Base-by-base conservation (phyloP, 371 early-diverging fungal species). In the Lichtheimia ornata region DNA sequence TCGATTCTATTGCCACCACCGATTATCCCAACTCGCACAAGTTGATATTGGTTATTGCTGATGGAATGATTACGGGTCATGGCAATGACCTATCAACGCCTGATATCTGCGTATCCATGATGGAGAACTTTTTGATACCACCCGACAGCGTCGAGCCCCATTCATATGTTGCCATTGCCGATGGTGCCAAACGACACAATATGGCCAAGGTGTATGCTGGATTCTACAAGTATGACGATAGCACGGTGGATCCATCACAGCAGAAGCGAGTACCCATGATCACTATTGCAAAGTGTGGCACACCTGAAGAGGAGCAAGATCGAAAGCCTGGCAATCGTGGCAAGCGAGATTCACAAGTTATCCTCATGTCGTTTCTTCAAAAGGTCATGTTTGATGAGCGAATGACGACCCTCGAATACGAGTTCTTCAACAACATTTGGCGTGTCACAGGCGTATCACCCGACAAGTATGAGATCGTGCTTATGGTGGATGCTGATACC, bases 401-500 rank as follows among this genome's bases (percentile, higher is more conserved):
- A 47, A 91, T 99, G 94, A 96, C 96, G 0, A 85, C 89, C 50
- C 82, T 99, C 20, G 99, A 99, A 67, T 93, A 91, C 65, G 98
- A 97, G 58, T 74, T 99, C 56, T 99, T 97, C 74, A 86, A 85
- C 64, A 92, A 91, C 60, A 94, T 99, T 57, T 91, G 91, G 84
- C 77, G 82, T 12, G 73, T 94, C 14, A 84, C 89, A 4, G 90
- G 96, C 20, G 92, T 95, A 1, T 85, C 89, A 15, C 91, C 98
- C 2, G 91, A 93, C 65, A 75, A 75, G 45, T 97, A 89, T 71
- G 97, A 97, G 74, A 83, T 91, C 41, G 88, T 95, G 49, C 84
- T 99, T 41, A 97, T 97, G 95, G 96, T 95, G 30, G 99, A 99
- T 75, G 99, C 99, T 7, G 99, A 99, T 77, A 99, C 99, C 18